phyloP scores from a whole-genome alignment of 2,329 filamentous ascomycete genomes.

The Epichloe baconii region DNA sequence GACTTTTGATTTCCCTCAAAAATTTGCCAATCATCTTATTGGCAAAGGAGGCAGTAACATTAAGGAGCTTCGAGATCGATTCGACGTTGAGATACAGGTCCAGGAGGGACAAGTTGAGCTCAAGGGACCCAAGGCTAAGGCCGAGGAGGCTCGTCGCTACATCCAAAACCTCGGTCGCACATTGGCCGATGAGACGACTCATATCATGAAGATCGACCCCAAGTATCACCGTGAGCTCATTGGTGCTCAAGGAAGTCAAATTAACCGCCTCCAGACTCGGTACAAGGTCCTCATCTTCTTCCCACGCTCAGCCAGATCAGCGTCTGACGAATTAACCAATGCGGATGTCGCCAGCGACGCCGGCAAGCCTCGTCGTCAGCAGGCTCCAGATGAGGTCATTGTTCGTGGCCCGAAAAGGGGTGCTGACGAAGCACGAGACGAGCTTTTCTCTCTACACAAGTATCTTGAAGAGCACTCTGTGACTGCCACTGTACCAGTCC shows the following conservation, averaged over 20 bases:
- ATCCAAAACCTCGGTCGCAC: slow-evolving; percentile 69
- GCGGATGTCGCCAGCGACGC: slow-evolving; percentile 57
- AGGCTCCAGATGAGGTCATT: slow-evolving; percentile 77
- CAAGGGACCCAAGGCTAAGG: slow-evolving; percentile 91
- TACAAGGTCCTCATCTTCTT: slow-evolving; percentile 96
- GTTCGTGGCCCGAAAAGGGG: slow-evolving; percentile 87
- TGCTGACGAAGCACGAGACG: slow-evolving; percentile 81
- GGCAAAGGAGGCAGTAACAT: slow-evolving; percentile 57
- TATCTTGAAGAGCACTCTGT: slow-evolving; percentile 83
- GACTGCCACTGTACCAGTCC: slow-evolving; percentile 67
- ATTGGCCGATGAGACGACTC: slow-evolving; percentile 81
- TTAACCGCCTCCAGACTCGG: slow-evolving; percentile 81
- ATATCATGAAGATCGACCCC: slow-evolving; percentile 78
- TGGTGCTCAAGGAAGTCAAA: slow-evolving; percentile 72
- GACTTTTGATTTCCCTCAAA: slow-evolving; percentile 87
- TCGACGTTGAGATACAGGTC: slow-evolving; percentile 69
- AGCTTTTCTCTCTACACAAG: slow-evolving; percentile 77
- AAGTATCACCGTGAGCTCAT: slow-evolving; percentile 94
- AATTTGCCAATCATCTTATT: slow-evolving; percentile 77
- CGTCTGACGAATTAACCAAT: slow-evolving; percentile 56
- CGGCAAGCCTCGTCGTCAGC: slow-evolving; percentile 53
- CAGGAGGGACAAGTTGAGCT: slow-evolving; percentile 90
- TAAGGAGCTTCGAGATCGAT: slow-evolving; percentile 50
- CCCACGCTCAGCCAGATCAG: slow-evolving; percentile 51
- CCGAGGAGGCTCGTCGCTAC: slow-evolving; percentile 70